Conservation (phyloP, 2,329 filamentous ascomycete species). For the Nothophoma quercina region DNA sequence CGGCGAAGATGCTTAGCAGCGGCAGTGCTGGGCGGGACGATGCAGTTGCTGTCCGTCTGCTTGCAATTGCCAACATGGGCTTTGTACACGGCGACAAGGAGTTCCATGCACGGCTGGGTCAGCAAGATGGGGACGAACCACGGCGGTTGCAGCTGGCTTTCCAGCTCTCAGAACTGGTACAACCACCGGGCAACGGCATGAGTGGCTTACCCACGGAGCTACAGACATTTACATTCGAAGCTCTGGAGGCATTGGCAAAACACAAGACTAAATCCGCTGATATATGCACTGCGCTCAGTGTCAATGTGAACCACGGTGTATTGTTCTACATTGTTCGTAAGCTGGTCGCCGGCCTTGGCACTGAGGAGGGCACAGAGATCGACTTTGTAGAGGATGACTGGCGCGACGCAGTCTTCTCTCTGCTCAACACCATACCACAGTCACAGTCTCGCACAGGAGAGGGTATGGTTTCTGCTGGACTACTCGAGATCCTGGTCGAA, state of each 20-base stretch:
- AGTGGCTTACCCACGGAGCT: conserved; percentile 74
- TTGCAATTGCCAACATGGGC: conserved; percentile 89
- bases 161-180: conserved; percentile 90
- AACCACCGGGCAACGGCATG: conserved; percentile 76
- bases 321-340: conserved; percentile 92
- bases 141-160: conserved; percentile 88
- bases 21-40: conserved; percentile 73
- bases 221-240: conserved; percentile 81
- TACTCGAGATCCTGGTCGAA: conserved; percentile 90
- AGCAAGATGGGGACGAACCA: conserved; percentile 88
- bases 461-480: conserved; percentile 85
- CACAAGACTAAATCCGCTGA: conserved; percentile 80
- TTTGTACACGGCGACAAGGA: conserved; percentile 84
- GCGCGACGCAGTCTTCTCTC: conserved; percentile 87
- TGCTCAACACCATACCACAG: conserved; percentile 81
- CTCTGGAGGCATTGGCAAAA: conserved; percentile 85
- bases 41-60: conserved; percentile 79
- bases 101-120: conserved; percentile 87
- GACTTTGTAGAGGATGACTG: conserved; percentile 81
- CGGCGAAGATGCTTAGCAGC: conserved; percentile 78
- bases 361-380: conserved; percentile 59
- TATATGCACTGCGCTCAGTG: conserved; percentile 87
- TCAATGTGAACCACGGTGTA: conserved; percentile 95
- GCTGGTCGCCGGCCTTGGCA: conserved; percentile 79
- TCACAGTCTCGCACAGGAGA: conserved; percentile 75